These are phyloP conservation scores for Chloroidium sp. DNA, from an alignment of 163 green algal species.

Conservation along the genomic window DNA sequence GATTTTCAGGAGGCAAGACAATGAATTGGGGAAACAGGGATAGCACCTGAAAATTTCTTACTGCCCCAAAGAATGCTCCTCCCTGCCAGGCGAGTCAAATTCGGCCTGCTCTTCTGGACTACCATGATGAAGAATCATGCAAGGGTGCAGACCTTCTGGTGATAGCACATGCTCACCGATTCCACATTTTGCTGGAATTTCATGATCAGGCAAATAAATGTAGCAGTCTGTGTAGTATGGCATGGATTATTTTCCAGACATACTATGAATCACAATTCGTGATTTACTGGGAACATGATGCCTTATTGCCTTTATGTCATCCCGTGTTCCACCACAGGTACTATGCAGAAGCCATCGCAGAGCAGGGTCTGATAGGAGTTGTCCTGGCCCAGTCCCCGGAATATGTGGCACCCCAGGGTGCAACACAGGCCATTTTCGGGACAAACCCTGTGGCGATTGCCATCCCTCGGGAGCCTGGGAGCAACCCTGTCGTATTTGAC, in stretches of 20 bases:
- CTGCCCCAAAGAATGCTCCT: too few relatives aligned
- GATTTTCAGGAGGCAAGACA: too few relatives aligned
- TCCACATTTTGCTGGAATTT: too few relatives aligned
- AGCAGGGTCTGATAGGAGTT: conserved; percentile 56
- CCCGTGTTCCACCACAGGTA: conserved; percentile 24
- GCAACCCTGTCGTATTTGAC: conserved; percentile 48
- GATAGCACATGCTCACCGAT: too few relatives aligned
- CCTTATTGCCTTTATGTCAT: background rate
- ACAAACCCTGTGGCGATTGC: conserved; percentile 57
- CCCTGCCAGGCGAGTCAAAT: too few relatives aligned
- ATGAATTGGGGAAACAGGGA: too few relatives aligned
- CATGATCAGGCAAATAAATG: too few relatives aligned
- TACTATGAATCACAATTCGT: background rate
- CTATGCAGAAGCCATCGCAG: conserved; percentile 51
- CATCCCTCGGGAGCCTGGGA: conserved; percentile 11
- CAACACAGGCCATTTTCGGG: conserved; percentile 58
- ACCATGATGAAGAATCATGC: too few relatives aligned
- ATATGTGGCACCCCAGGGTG: conserved; percentile 64
- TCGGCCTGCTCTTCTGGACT: too few relatives aligned
- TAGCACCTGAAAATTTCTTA: too few relatives aligned
- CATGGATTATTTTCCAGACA: background rate
- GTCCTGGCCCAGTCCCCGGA: conserved; percentile 68
- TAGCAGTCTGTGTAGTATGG: too few relatives aligned
- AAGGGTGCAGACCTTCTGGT: too few relatives aligned
- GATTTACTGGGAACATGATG: background rate